These are phyloP conservation scores for Alternaria sp. DNA, from an alignment of 2,329 filamentous ascomycete genomes.

Conservation along the genomic window DNA sequence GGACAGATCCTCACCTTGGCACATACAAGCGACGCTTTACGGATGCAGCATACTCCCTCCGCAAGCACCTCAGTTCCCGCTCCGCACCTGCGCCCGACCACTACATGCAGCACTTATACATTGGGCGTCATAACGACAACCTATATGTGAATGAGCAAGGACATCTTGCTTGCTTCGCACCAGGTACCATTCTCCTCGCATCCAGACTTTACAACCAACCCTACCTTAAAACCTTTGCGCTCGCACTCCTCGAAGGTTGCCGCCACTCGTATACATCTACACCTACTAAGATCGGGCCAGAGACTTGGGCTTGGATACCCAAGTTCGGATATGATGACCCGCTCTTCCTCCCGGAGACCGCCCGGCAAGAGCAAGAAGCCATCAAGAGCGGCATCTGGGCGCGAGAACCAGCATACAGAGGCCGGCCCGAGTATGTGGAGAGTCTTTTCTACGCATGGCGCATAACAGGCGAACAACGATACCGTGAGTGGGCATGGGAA, in stretches of 20 bases:
- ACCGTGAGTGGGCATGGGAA: slow-evolving; percentile 56
- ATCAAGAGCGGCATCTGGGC: slow-evolving; percentile 47
- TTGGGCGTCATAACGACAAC: slow-evolving; percentile 46
- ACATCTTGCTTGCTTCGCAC: slow-evolving; percentile 54
- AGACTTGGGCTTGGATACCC: slow-evolving; percentile 52
- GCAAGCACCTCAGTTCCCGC: slow-evolving; percentile 48
- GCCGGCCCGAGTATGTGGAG: slow-evolving; percentile 54
- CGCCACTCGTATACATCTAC: slow-evolving; percentile 51
- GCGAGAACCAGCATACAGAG: slow-evolving; percentile 44
- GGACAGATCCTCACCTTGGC: slow-evolving; percentile 45
- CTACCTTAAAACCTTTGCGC: slow-evolving; percentile 48
- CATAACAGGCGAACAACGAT: slow-evolving; percentile 52
- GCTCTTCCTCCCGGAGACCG: slow-evolving; percentile 39
- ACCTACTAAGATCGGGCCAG: slow-evolving; percentile 52
- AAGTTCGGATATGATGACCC: slow-evolving; percentile 47
- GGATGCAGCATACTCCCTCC: slow-evolving; percentile 48
- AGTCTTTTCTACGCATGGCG: slow-evolving; percentile 54
- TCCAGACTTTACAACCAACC: slow-evolving; percentile 44
- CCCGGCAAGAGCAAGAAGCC: slow-evolving; percentile 43
- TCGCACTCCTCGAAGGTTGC: slow-evolving; percentile 54
- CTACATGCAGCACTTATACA: slow-evolving; percentile 52
- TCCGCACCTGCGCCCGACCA: slow-evolving; percentile 47
- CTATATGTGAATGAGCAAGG: slow-evolving; percentile 52
- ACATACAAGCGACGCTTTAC: slow-evolving; percentile 48
- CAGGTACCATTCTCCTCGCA: slow-evolving; percentile 53